These are phyloP conservation scores for Pseudocercospora crystallina DNA, from an alignment of 2,329 filamentous ascomycete species.

Conservation along the genomic window DNA sequence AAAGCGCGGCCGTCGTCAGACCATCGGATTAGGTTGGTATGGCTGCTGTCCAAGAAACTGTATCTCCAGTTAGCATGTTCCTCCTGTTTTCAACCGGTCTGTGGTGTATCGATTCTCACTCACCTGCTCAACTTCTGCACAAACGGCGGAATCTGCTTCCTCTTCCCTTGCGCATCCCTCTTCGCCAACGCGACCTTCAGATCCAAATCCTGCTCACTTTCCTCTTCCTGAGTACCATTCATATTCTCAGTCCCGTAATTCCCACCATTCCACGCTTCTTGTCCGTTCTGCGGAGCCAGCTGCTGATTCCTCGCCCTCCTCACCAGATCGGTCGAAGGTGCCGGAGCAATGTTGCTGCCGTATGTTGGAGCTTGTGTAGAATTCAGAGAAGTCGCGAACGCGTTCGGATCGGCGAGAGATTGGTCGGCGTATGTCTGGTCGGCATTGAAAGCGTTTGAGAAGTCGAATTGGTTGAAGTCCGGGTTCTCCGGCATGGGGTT, in stretches of 20 bases:
- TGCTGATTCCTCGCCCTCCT: conserved; percentile 49
- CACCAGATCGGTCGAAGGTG: conserved; percentile 46
- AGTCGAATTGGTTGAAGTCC: conserved; percentile 35
- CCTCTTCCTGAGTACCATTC: conserved; percentile 53
- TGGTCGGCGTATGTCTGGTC: conserved; percentile 37
- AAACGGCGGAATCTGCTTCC: conserved; percentile 96
- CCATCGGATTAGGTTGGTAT: conserved; percentile 94
- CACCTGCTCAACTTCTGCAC: conserved; percentile 98
- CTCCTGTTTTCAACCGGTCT: neutral
- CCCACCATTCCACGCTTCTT: conserved; percentile 42
- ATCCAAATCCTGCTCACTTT: conserved; percentile 77
- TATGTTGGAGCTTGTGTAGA: conserved; percentile 27
- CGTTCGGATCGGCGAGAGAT: conserved; percentile 38
- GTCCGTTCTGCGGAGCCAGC: conserved; percentile 38
- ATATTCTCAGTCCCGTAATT: conserved; percentile 27
- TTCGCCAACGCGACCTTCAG: conserved; percentile 78
- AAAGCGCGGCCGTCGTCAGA: conserved; percentile 96
- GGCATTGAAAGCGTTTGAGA: conserved; percentile 31
- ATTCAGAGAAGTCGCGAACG: conserved; percentile 31
- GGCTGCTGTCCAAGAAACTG: conserved; percentile 91
- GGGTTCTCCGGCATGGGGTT: conserved; percentile 50
- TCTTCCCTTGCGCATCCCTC: conserved; percentile 81
- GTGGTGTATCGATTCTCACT: conserved; percentile 34
- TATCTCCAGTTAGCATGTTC: conserved; percentile 15
- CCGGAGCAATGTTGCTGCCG: conserved; percentile 20